Conservation (phyloP, 306 rosid genomes). For the Trifolium subterraneum region DNA sequence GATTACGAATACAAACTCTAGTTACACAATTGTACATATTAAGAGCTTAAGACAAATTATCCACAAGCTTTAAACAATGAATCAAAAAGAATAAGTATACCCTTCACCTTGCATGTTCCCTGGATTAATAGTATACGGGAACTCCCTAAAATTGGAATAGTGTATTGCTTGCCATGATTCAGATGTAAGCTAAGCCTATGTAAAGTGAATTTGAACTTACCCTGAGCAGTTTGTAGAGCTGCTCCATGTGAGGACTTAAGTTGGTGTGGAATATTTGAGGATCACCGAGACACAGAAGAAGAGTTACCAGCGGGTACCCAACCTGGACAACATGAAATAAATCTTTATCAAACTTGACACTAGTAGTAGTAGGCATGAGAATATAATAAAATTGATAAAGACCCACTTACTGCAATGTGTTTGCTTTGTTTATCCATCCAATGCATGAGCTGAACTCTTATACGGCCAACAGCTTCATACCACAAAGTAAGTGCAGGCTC, state of each 20-base stretch:
- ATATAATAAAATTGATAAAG: slow-evolving; percentile 29
- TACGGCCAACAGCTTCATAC: slow-evolving; percentile 99
- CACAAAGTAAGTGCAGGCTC: slow-evolving; percentile 95
- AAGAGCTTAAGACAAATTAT: slow-evolving; percentile 11
- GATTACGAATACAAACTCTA: slow-evolving; percentile 25
- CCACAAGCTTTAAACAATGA: slow-evolving; percentile 14
- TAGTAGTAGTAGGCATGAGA: slow-evolving; percentile 27
- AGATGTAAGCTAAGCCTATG: slow-evolving; percentile 6
- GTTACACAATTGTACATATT: slow-evolving; percentile 16
- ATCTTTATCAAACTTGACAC: slow-evolving; percentile 17
- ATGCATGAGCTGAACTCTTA: slow-evolving; percentile 76
- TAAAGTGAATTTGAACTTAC: slow-evolving; percentile 57
- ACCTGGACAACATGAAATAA: slow-evolving; percentile 56
- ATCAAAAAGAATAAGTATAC: slow-evolving; percentile 21
- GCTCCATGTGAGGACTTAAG: slow-evolving; percentile 97
- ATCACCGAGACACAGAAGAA: slow-evolving; percentile 98
- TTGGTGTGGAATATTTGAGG: slow-evolving; percentile 80
- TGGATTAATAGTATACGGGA: slow-evolving; percentile 9
- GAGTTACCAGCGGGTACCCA: slow-evolving; percentile 96
- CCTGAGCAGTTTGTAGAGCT: slow-evolving; percentile 93
- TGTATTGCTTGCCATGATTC: slow-evolving; percentile 23
- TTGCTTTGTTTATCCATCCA: slow-evolving; percentile 99
- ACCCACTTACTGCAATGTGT: slow-evolving; percentile 81
- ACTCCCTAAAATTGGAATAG: not conserved
- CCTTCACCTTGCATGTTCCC: slow-evolving; percentile 7